Evolutionary conservation across 192 early-diverging fungal species (phyloP).

Genomic region (Spizellomyces sp.): DNA sequence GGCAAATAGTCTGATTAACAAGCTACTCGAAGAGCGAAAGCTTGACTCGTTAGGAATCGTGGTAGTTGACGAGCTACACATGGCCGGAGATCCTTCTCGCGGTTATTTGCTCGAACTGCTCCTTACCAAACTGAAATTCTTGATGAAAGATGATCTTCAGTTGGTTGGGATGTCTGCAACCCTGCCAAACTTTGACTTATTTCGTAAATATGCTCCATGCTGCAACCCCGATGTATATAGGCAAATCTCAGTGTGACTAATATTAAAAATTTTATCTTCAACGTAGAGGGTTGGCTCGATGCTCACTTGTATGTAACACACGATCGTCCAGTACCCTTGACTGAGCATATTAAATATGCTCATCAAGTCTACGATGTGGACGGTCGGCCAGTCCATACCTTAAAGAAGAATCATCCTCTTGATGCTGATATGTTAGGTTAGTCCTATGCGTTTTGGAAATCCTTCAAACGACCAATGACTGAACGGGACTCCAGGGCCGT

Average conservation of each 20-base stretch:
- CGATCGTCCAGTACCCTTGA: constrained; percentile 36
- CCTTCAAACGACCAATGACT: background rate
- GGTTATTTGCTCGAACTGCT: constrained; percentile 42
- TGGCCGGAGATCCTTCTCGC: constrained; percentile 40
- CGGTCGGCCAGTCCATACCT: background rate
- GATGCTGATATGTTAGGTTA: constrained; percentile 4
- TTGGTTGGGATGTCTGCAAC: constrained; percentile 49
- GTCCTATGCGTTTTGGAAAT: background rate
- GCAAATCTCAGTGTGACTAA: background rate
- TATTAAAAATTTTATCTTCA: background rate
- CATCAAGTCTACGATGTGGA: constrained; percentile 31
- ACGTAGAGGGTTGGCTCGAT: constrained; percentile 32
- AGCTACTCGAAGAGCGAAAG: constrained; percentile 37
- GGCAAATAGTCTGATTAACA: constrained; percentile 40
- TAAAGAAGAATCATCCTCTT: background rate
- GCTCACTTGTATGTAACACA: constrained; percentile 35
- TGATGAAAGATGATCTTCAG: constrained; percentile 32
- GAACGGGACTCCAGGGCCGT: constrained; percentile 10
- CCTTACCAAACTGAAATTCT: constrained; percentile 35
- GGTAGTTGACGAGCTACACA: constrained; percentile 43
- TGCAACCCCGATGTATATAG: background rate
- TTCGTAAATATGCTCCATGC: background rate
- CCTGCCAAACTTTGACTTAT: constrained; percentile 40
- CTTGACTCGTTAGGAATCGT: constrained; percentile 33
- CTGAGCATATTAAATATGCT: constrained; percentile 38